phyloP scores from a whole-genome alignment of 208 protist species.

The Trichomonas vaginalis region DNA sequence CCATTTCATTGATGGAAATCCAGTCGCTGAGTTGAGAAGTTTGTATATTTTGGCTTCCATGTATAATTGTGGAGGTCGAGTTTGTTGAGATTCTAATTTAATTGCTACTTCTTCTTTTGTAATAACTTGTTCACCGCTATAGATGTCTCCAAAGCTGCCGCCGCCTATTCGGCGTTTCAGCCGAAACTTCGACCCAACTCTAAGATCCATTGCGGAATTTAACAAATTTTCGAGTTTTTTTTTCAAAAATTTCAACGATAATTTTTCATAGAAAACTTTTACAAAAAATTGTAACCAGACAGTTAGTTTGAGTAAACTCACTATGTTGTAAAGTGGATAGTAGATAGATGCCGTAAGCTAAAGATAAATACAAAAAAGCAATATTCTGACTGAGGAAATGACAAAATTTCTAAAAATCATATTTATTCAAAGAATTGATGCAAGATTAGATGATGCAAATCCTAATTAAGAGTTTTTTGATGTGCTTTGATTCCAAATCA shows the following conservation, averaged over 20 bases:
- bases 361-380: too few relatives aligned
- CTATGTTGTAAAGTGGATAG: too few relatives aligned
- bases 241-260: background rate
- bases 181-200: slow-evolving; percentile 69
- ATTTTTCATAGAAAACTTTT: background rate
- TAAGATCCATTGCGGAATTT: slow-evolving; percentile 48
- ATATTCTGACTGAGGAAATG: too few relatives aligned
- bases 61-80: slow-evolving; percentile 76
- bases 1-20: slow-evolving; percentile 80
- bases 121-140: slow-evolving; percentile 25
- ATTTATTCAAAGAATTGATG: too few relatives aligned
- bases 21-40: slow-evolving; percentile 58
- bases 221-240: background rate
- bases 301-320: too few relatives aligned
- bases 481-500: too few relatives aligned
- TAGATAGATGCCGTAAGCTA: too few relatives aligned
- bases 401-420: too few relatives aligned
- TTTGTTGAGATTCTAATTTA: slow-evolving; percentile 58
- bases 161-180: slow-evolving; percentile 86
- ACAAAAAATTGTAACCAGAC: too few relatives aligned
- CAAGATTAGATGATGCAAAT: too few relatives aligned
- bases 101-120: slow-evolving; percentile 64
- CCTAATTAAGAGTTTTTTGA: too few relatives aligned
- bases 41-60: slow-evolving; percentile 86
- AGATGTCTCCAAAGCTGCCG: slow-evolving; percentile 92